A percentile compares a stretch with the other conserved stretches of the same genome.
Evolutionary conservation across 306 rosid species (phyloP).

Genomic region (Fagus crenata): DNA sequence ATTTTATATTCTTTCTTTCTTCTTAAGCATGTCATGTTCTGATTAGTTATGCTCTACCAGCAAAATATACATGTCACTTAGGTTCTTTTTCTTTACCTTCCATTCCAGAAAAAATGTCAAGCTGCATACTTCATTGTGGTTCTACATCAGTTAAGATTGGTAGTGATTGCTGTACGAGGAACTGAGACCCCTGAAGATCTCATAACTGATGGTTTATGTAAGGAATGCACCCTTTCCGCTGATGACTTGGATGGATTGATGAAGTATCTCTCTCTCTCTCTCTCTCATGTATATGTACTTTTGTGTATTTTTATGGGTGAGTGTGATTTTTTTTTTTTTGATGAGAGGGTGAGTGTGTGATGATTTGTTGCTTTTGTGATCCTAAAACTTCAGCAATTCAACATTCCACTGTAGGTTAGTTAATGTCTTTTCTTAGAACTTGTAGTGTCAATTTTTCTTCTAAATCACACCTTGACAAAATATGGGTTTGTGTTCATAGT

Average conservation of each 20-base stretch:
- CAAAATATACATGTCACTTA: background rate
- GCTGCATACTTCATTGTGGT: conserved; percentile 91
- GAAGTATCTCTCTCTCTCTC: conserved; percentile 49
- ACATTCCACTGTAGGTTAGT: background rate
- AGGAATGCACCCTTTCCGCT: conserved; percentile 65
- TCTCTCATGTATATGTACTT: conserved; percentile 3
- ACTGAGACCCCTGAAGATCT: conserved; percentile 98
- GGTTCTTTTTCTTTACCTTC: conserved; percentile 20
- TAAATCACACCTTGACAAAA: background rate
- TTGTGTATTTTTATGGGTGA: background rate
- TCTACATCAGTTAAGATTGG: conserved; percentile 66
- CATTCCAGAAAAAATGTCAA: conserved; percentile 70
- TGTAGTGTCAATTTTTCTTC: background rate
- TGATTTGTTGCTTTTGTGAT: background rate
- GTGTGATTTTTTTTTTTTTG: too few relatives aligned
- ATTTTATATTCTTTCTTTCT: background rate
- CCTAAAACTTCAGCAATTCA: background rate
- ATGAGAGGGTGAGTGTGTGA: background rate
- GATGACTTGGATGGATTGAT: conserved; percentile 84
- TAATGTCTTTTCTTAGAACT: background rate
- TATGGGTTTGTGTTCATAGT: background rate
- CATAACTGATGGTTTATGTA: conserved; percentile 81
- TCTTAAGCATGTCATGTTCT: background rate
- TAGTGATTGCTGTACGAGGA: conserved; percentile 84
- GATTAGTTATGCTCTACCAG: background rate